Evolutionary conservation across 148 eudicot genomes (phyloP), one percentile per base, ranked within the genome.

Genomic region (Agrostemma githago): DNA sequence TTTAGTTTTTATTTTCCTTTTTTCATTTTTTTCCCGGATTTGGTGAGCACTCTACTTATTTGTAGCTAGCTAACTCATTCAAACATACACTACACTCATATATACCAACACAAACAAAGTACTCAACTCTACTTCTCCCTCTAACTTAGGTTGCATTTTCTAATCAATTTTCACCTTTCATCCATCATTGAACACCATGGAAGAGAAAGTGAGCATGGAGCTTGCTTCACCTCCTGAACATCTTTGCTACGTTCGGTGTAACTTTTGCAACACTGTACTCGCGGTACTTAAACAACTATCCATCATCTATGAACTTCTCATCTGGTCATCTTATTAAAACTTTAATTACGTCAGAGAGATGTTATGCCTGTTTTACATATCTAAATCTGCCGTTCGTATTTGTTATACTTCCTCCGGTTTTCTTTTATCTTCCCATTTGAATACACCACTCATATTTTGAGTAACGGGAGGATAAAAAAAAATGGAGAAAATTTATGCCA

Each of bases 211-310:
- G 74, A 62, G 78, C 65, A 78, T 84, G 87, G 92, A 88, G n/a
- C 64, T 73, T 75, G 82, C 74, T 79, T 88, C 89, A 66, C 82
- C 90, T 15, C 81, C 89, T 61, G 91, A 92, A 63, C 92, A 88
- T 79, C 87, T 92, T 66, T 92, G 92, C 85, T 92, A 92, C 51
- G 96, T 90, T 77, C 91, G 96, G 1, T 92, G 97, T 89, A 92
- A 84, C 89, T 92, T 77, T 60, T 92, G 97, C 83, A 90, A 73
- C 84, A 92, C 93, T 67, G 91, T 92, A 81, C 93, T 92, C 17
- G 97, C 97, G 93, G 97, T 92, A 89, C 59, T 8, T 15, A 8
- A 12, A 20, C 37, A 21, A 57, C 39, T 54, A 51, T 26, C 34
- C n/a, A 1, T 62, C 65, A 9, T 62, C 10, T 20, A n/a, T n/a